Evolutionary conservation across 2,329 filamentous ascomycete species (phyloP).

Genomic region (Aspergillus quadricinctus): DNA sequence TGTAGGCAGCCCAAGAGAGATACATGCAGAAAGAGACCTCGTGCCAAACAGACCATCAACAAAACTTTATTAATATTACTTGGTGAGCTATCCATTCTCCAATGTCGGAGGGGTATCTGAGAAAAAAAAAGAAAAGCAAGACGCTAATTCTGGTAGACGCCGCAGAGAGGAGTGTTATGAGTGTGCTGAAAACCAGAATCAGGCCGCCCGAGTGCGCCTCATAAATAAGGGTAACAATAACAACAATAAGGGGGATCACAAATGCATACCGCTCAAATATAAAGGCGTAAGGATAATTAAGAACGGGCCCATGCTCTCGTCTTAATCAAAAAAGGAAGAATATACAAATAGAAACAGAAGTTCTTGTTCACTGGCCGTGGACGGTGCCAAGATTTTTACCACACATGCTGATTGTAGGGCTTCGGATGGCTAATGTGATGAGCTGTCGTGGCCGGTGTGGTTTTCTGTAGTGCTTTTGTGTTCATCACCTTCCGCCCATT

Average conservation of each 20-base stretch:
- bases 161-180: background rate
- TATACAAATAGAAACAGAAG: no score
- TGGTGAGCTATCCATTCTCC: background rate
- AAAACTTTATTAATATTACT: background rate
- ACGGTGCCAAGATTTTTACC: background rate
- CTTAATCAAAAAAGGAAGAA: no score
- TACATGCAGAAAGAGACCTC: background rate
- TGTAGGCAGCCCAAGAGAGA: background rate
- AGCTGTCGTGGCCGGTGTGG: background rate
- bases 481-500: conserved; percentile 31
- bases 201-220: background rate
- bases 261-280: background rate
- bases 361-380: background rate
- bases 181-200: no score
- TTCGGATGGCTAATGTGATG: background rate
- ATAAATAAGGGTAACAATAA: background rate
- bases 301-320: background rate
- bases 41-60: background rate
- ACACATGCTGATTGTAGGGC: background rate
- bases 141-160: background rate
- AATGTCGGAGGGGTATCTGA: background rate
- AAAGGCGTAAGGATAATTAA: background rate
- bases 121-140: background rate
- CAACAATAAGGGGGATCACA: background rate
- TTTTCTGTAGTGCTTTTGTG: conserved; percentile 7